These are phyloP conservation scores for Aspergillus glaucus DNA, from an alignment of 2,329 filamentous ascomycete species.

Conservation along the genomic window DNA sequence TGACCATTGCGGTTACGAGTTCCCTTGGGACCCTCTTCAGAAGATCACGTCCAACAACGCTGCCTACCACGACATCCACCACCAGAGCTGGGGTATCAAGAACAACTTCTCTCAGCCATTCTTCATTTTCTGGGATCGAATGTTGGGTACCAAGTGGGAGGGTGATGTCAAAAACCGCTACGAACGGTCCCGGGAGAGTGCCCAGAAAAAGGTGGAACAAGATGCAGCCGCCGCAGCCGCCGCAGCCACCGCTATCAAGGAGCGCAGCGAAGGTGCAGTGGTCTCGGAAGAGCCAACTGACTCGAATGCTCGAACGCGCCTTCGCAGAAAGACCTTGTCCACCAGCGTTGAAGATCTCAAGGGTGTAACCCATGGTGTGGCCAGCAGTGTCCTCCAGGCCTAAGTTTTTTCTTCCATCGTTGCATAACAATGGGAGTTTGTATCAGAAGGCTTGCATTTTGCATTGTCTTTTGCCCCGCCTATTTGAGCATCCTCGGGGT, in stretches of 20 bases:
- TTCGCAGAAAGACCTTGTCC: slow-evolving; percentile 32
- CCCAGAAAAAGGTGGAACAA: slow-evolving; percentile 52
- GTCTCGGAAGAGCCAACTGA: slow-evolving; percentile 21
- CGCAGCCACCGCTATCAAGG: slow-evolving; percentile 15
- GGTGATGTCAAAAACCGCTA: slow-evolving; percentile 59
- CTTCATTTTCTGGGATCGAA: slow-evolving; percentile 89
- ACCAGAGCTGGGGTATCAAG: slow-evolving; percentile 99
- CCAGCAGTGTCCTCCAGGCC: slow-evolving; percentile 36
- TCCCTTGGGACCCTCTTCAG: slow-evolving; percentile 92
- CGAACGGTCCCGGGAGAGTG: slow-evolving; percentile 49
- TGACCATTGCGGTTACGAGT: slow-evolving; percentile 93
- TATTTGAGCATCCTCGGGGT: slow-evolving; percentile 14
- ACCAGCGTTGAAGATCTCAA: slow-evolving; percentile 24
- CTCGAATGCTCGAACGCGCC: slow-evolving; percentile 21
- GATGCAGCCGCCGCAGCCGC: slow-evolving; percentile 29
- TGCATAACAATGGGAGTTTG: not conserved
- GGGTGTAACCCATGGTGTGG: slow-evolving; percentile 31
- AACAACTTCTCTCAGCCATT: slow-evolving; percentile 46
- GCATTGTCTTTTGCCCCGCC: slow-evolving; percentile 1
- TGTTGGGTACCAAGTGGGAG: slow-evolving; percentile 76
- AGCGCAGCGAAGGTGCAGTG: slow-evolving; percentile 16
- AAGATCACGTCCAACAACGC: slow-evolving; percentile 91
- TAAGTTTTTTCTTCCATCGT: slow-evolving; percentile 4
- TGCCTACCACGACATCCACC: slow-evolving; percentile 94
- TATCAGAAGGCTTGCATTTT: not conserved